phyloP scores from a whole-genome alignment of 164 flowering plant species.

The Sedum album region DNA sequence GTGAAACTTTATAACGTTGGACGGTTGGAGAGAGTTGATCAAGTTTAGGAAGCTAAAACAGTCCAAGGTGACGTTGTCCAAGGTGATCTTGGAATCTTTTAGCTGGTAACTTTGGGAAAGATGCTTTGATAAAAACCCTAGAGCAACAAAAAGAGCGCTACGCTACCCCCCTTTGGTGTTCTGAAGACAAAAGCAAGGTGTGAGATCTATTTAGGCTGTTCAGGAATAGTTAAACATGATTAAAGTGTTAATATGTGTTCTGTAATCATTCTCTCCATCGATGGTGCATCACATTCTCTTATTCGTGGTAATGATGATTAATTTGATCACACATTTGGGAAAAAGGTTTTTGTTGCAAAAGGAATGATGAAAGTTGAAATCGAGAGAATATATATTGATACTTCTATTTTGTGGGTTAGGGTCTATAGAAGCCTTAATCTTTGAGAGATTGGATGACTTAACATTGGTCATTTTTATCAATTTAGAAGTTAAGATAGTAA shows the following conservation, averaged over 20 bases:
- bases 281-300: background rate
- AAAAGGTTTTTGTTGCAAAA: background rate
- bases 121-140: background rate
- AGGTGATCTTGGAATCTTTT: background rate
- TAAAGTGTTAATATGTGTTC: background rate
- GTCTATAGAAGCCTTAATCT: too few relatives aligned
- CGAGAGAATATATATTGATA: too few relatives aligned
- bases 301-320: background rate
- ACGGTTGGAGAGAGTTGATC: too few relatives aligned
- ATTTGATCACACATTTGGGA: background rate
- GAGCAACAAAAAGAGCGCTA: too few relatives aligned
- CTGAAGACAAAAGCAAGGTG: background rate
- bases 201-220: background rate
- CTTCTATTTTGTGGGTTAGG: too few relatives aligned
- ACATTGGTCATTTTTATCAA: too few relatives aligned
- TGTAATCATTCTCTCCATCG: background rate
- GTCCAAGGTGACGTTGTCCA: too few relatives aligned
- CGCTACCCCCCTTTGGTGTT: too few relatives aligned
- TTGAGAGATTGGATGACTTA: too few relatives aligned
- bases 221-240: background rate
- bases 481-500: too few relatives aligned
- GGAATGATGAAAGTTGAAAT: background rate
- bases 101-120: background rate
- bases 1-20: too few relatives aligned
- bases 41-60: too few relatives aligned